Conservation (phyloP, 371 early-diverging fungal genomes). For the Mortierella sp. region DNA sequence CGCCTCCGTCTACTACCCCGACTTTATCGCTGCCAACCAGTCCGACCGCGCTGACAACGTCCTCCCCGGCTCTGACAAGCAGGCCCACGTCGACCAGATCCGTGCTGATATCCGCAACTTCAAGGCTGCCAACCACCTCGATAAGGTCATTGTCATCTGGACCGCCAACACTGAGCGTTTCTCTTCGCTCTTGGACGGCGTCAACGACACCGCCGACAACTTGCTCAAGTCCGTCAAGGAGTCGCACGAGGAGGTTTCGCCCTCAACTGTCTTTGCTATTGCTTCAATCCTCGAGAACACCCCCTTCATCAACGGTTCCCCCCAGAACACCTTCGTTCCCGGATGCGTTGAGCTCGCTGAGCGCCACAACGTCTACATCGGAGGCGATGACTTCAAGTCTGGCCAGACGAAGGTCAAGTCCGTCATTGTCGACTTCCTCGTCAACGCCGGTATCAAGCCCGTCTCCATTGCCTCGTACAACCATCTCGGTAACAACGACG, state of each 20-base stretch:
- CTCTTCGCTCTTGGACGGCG: slow-evolving; percentile 83
- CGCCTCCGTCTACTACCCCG: slow-evolving; percentile 96
- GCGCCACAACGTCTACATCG: slow-evolving; percentile 89
- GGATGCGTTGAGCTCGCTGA: slow-evolving; percentile 93
- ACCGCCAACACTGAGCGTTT: slow-evolving; percentile 98
- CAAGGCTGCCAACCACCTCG: slow-evolving; percentile 87
- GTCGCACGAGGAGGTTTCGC: slow-evolving; percentile 91
- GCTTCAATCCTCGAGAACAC: slow-evolving; percentile 95
- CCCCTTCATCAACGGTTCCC: slow-evolving; percentile 98
- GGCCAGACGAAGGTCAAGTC: slow-evolving; percentile 99
- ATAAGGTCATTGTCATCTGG: slow-evolving; percentile 97
- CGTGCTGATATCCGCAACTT: slow-evolving; percentile 95
- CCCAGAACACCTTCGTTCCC: slow-evolving; percentile 98
- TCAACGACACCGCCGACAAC: slow-evolving; percentile 96
- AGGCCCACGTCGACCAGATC: slow-evolving; percentile 90
- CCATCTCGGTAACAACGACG: slow-evolving; percentile 99
- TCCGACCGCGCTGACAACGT: slow-evolving; percentile 95
- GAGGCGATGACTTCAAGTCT: slow-evolving; percentile 99
- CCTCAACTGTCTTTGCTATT: slow-evolving; percentile 97
- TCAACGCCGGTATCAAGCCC: slow-evolving; percentile 98
- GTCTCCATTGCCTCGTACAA: slow-evolving; percentile 97
- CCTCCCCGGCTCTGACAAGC: slow-evolving; percentile 84
- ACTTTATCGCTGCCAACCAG: slow-evolving; percentile 97
- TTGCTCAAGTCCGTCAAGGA: slow-evolving; percentile 83
- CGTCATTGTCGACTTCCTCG: slow-evolving; percentile 96